Base-by-base conservation (phyloP, 192 early-diverging fungal genomes). In the Coemansia sp. region DNA sequence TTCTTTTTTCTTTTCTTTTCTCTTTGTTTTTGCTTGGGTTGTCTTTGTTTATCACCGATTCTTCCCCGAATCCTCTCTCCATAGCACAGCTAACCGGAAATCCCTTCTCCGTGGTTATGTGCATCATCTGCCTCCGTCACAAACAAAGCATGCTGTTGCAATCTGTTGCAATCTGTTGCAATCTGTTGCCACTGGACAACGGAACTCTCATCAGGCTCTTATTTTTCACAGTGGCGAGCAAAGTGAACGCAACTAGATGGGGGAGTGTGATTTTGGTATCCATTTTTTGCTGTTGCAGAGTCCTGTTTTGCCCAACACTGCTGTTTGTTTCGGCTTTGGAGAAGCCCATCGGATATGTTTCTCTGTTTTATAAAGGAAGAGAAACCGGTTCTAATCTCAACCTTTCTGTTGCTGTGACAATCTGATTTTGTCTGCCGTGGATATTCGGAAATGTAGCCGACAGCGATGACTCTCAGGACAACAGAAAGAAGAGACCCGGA, bases 401-500 rank as follows among this genome's bases (percentile, higher is more conserved):
- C 32, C 32, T 45, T 15, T 7, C 43, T 45, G 43, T 45, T 15
- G 13, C 43, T 49, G 47, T 5, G n/a, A 49, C 5, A 49, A 49
- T 18, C 47, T 16, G 11, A 8, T 16, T 16, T 49, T 16, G 16
- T 49, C 32, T 32, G 32, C 32, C 32, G 32, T 32, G 32, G 32
- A 16, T 49, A 19, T 49, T 19, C 19, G 43, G 43, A 45, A 45
- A 49, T 49, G 51, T 22, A 54, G 22, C 26, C 21, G 51, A 54
- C 51, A 54, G 51, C 51, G 51, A 54, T 54, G 51, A 37, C 13
- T 62, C 67, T 7, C 80, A 83, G 22, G 80, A 84, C 51, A 79
- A 77, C 47, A 80, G 77, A 41, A 83, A 78, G 54, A 87, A 85
- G 62, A 86, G 85, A 48, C 84, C 89, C 15, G 89, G 89, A 8